Evolutionary conservation across 139 green algal genomes (phyloP).

Genomic region (Pleodorina starrii): DNA sequence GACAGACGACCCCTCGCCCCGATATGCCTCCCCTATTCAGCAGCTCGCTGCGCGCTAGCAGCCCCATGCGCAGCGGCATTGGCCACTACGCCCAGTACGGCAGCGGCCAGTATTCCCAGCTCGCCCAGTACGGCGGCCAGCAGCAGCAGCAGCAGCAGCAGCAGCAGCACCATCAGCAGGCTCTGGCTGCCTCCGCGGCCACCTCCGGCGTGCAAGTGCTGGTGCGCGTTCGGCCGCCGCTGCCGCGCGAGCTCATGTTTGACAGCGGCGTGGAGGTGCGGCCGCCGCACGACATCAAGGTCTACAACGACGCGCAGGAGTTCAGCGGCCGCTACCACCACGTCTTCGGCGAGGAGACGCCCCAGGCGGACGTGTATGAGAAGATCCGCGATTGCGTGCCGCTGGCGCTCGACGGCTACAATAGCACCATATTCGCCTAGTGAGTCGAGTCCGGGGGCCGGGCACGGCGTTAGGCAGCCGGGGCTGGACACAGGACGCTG

Average conservation of each 20-base stretch:
- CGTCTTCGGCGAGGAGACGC: constrained; percentile 58
- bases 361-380: constrained; percentile 64
- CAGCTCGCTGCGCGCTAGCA: not conserved
- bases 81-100: not conserved
- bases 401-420: constrained; percentile 64
- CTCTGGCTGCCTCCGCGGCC: not conserved
- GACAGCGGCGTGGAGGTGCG: constrained; percentile 62
- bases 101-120: not conserved
- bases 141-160: constrained; percentile 28
- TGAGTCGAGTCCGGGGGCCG: no score
- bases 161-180: not conserved
- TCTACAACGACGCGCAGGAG: constrained; percentile 57
- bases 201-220: constrained; percentile 58
- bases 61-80: not conserved
- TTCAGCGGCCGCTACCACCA: constrained; percentile 65
- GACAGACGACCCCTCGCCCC: no score
- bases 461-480: no score
- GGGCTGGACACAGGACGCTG: no score
- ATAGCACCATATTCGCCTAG: constrained; percentile 70
- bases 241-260: constrained; percentile 64
- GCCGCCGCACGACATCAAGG: constrained; percentile 19
- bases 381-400: constrained; percentile 52
- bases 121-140: not conserved
- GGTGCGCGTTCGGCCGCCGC: constrained; percentile 67
- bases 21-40: not conserved